Conservation (phyloP, 106 monocot genomes). For the Posidonia australis region DNA sequence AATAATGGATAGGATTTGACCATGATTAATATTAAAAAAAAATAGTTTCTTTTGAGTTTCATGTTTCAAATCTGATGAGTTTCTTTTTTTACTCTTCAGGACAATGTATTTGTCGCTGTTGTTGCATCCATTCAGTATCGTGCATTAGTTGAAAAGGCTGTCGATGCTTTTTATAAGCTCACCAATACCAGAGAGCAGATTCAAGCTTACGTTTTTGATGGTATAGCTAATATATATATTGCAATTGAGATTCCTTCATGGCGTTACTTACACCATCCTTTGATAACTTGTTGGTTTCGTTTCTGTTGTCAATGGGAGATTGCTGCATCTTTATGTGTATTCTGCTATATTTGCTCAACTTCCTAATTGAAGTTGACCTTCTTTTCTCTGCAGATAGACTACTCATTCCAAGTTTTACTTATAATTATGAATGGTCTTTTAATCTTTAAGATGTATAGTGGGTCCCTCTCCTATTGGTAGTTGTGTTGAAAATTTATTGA, state of each 20-base stretch:
- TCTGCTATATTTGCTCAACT: too few relatives aligned
- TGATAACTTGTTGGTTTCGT: too few relatives aligned
- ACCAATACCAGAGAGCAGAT: constrained; percentile 54
- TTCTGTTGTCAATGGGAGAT: too few relatives aligned
- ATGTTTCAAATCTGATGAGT: background rate
- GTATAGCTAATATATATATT: constrained; percentile 16
- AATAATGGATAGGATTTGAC: too few relatives aligned
- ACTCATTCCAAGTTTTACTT: too few relatives aligned
- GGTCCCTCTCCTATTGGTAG: too few relatives aligned
- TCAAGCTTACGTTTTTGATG: constrained; percentile 78
- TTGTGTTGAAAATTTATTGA: too few relatives aligned
- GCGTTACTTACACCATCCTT: background rate
- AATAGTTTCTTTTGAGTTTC: background rate
- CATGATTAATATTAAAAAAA: background rate
- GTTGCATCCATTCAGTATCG: constrained; percentile 63
- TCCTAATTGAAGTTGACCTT: too few relatives aligned
- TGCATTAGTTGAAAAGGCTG: constrained; percentile 41
- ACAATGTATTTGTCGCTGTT: constrained; percentile 70
- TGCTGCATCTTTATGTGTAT: too few relatives aligned
- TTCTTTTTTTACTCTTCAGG: constrained; percentile 31
- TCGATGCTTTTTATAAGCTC: constrained; percentile 58
- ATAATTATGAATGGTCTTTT: too few relatives aligned
- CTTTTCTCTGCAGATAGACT: too few relatives aligned
- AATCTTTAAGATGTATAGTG: too few relatives aligned
- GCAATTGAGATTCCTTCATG: background rate